Evolutionary conservation across 805 yeast genomes (phyloP).

Genomic region (Suhomyces xylopsoci): DNA sequence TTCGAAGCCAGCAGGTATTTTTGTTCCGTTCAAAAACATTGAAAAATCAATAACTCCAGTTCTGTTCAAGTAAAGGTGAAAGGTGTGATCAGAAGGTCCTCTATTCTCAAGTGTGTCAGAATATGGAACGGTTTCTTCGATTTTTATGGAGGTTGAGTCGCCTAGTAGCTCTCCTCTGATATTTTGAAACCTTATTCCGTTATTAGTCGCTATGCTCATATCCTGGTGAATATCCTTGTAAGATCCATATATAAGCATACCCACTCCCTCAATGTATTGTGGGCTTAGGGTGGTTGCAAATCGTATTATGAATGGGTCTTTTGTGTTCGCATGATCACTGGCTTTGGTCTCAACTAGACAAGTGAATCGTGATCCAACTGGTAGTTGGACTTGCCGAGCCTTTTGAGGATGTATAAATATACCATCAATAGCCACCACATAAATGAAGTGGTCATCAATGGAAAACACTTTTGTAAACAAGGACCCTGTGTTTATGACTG

Average conservation of each 20-base stretch:
- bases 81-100: slow-evolving; percentile 24
- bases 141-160: not conserved
- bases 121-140: slow-evolving; percentile 3
- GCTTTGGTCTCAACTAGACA: slow-evolving; percentile 22
- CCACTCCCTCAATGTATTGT: slow-evolving; percentile 27
- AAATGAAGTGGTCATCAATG: slow-evolving; percentile 30
- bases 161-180: slow-evolving; percentile 19
- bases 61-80: slow-evolving; percentile 26
- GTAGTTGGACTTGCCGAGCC: slow-evolving; percentile 24
- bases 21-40: slow-evolving; percentile 20
- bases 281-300: slow-evolving; percentile 26
- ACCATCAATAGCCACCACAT: slow-evolving; percentile 32
- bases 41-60: slow-evolving; percentile 26
- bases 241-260: slow-evolving; percentile 22
- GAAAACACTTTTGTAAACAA: slow-evolving; percentile 31
- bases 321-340: slow-evolving; percentile 12
- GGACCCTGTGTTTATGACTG: slow-evolving; percentile 32
- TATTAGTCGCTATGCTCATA: not conserved
- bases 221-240: not conserved
- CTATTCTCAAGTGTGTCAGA: slow-evolving; percentile 1
- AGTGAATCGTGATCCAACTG: slow-evolving; percentile 31
- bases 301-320: slow-evolving; percentile 22
- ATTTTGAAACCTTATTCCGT: slow-evolving; percentile 20
- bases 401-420: slow-evolving; percentile 22
- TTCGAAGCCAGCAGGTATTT: slow-evolving; percentile 18